Evolutionary conservation across 2,329 filamentous ascomycete genomes (phyloP), one percentile per base, ranked within the genome.

Genomic region (Diaporthe aspalathi): DNA sequence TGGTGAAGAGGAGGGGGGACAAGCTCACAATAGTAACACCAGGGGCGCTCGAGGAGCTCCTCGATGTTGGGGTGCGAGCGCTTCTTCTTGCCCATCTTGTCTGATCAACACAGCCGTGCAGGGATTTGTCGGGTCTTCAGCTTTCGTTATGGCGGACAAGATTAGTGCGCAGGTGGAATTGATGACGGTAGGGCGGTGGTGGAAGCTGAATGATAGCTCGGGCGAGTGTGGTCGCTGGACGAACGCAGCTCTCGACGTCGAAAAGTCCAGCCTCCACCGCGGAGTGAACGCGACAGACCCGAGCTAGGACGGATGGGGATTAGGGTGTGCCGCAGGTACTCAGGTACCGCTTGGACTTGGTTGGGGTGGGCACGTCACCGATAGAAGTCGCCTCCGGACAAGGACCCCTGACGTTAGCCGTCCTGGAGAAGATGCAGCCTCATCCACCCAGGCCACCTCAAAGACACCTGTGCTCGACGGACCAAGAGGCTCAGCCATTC

Each of bases 21-120:
- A 5, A 74, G 76, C 84, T 71, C 76, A 91, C 96, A 99, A 86
- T 99, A 99, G 84, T 97, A 99, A 85, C 96, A 99, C 95, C 95
- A 98, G 63, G 95, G 93, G 71, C 95, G 92, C 76, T 87, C 85
- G 74, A 99, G 89, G 76, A 97, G 87, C 83, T 98, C 94, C 84
- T 98, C 93, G 76, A 98, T 86, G 77, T 95, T 91, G 74, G 94
- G 93, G 79, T 94, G 92, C 76, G 91, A 90, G 81, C 94, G 93
- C 89, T 94, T 95, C 86, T 96, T 97, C 85, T 97, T 97, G 77
- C 92, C 93, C 91, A 96, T 95, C 72, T 79, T 84, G 81, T 73
- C 56, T n/a, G 47, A 45, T 27, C 14, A 38, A 20, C 12, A 40
- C 27, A 29, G 29, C 32, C 38, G 29, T 38, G 65, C 49, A 43